A percentile compares a stretch with the other conserved stretches of the same genome.
These are phyloP conservation scores for Kappamyces sp. DNA, from an alignment of 192 early-diverging fungal species.

Conservation along the genomic window DNA sequence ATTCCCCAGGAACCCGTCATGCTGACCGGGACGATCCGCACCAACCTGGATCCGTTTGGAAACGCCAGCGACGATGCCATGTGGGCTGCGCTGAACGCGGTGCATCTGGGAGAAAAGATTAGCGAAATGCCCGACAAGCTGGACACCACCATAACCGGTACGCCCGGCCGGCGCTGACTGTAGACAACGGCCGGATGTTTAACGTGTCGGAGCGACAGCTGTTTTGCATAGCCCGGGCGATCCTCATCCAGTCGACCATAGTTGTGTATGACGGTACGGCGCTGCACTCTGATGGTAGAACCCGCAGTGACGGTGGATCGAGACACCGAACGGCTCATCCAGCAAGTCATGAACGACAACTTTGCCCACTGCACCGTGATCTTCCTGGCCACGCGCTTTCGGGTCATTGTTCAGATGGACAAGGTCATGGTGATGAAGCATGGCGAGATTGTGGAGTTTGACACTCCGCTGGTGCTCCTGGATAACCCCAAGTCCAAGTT, in stretches of 20 bases:
- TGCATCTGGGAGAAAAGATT: slow-evolving; percentile 41
- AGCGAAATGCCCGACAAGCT: slow-evolving; percentile 25
- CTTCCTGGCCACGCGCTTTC: slow-evolving; percentile 29
- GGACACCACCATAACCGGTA: slow-evolving; percentile 19
- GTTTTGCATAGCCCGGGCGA: slow-evolving; percentile 44
- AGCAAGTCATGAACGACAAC: slow-evolving; percentile 30
- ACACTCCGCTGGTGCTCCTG: slow-evolving; percentile 67
- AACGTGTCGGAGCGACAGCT: slow-evolving; percentile 32
- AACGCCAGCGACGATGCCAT: slow-evolving; percentile 53
- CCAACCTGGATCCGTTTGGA: slow-evolving; percentile 77
- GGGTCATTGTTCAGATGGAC: slow-evolving; percentile 40
- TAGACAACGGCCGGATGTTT: slow-evolving; percentile 36
- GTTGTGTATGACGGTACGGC: slow-evolving; percentile 37
- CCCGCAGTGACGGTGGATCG: slow-evolving; percentile 28
- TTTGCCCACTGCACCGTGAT: slow-evolving; percentile 29
- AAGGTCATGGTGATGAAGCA: slow-evolving; percentile 72
- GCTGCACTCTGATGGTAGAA: slow-evolving; percentile 14
- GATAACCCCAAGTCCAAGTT: slow-evolving; percentile 30
- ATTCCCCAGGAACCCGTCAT: slow-evolving; percentile 74
- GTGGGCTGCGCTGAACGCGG: slow-evolving; percentile 50
- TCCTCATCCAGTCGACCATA: slow-evolving; percentile 30
- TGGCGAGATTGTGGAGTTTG: slow-evolving; percentile 76
- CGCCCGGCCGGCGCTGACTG: neutral
- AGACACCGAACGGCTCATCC: slow-evolving; percentile 35
- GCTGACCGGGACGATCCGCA: slow-evolving; percentile 67